These are phyloP conservation scores for Neltuma alba DNA, from an alignment of 306 rosid genomes.

Conservation along the genomic window DNA sequence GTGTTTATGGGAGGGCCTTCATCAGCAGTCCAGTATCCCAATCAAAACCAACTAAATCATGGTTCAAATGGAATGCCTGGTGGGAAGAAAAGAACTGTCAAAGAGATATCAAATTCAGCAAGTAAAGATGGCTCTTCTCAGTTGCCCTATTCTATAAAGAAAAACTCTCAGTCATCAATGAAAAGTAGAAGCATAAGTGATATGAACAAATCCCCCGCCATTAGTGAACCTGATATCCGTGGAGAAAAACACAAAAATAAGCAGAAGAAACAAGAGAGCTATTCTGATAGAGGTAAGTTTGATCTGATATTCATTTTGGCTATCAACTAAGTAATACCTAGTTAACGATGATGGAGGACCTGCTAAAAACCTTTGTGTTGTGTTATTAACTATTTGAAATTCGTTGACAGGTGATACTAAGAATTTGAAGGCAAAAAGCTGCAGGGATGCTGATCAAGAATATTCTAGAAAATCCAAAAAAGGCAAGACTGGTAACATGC, in stretches of 20 bases:
- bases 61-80: constrained; percentile 46
- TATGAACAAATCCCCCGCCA: constrained; percentile 68
- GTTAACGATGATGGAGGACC: constrained; percentile 28
- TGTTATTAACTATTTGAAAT: constrained; percentile 36
- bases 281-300: constrained; percentile 69
- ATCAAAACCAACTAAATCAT: constrained; percentile 53
- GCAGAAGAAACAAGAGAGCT: constrained; percentile 52
- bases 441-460: constrained; percentile 72
- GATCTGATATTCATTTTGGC: constrained; percentile 32
- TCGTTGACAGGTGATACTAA: constrained; percentile 64
- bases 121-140: constrained; percentile 63
- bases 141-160: constrained; percentile 61
- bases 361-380: constrained; percentile 24
- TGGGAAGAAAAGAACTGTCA: constrained; percentile 66
- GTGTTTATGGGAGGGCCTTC: constrained; percentile 44
- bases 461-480: constrained; percentile 71
- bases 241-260: constrained; percentile 68
- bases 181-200: constrained; percentile 90
- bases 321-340: constrained; percentile 25
- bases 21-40: constrained; percentile 56
- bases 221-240: constrained; percentile 61
- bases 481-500: constrained; percentile 53
- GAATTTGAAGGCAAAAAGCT: constrained; percentile 65
- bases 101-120: constrained; percentile 51
- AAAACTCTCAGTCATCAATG: constrained; percentile 49